Evolutionary conservation across 2,329 filamentous ascomycete genomes (phyloP).

Genomic region (Hirsutella rhossiliensis): DNA sequence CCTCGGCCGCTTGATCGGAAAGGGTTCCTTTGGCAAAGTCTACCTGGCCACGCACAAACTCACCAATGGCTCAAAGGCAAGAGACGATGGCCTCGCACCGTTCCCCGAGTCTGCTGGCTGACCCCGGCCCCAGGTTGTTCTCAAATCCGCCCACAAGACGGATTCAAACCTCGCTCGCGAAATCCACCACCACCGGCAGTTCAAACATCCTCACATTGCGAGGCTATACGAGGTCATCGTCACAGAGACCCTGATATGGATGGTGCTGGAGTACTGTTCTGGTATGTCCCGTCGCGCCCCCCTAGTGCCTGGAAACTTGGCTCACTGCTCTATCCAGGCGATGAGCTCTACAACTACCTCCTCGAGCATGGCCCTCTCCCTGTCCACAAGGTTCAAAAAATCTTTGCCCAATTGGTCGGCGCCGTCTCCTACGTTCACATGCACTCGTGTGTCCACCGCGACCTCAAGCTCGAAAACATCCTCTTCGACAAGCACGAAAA

Average conservation of each 20-base stretch:
- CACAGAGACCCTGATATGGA: conserved; percentile 88
- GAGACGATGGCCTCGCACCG: not conserved
- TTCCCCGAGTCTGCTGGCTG: not conserved
- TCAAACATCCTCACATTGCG: conserved; percentile 94
- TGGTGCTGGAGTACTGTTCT: conserved; percentile 92
- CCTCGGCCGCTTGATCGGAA: conserved; percentile 83
- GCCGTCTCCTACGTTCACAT: conserved; percentile 92
- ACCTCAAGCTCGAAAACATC: conserved; percentile 85
- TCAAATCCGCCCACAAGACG: conserved; percentile 94
- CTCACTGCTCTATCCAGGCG: conserved; percentile 44
- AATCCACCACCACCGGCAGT: conserved; percentile 97
- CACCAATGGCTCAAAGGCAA: conserved; percentile 92
- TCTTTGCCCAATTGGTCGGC: conserved; percentile 90
- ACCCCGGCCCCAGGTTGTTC: conserved; percentile 58
- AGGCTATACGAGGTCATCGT: conserved; percentile 96
- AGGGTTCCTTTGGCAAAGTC: conserved; percentile 96
- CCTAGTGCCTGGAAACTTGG: not conserved
- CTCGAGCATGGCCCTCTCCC: conserved; percentile 76
- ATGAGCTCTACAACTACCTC: conserved; percentile 95
- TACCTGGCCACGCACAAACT: conserved; percentile 94
- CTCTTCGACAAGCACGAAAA: conserved; percentile 93
- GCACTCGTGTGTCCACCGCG: conserved; percentile 90
- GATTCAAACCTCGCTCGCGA: conserved; percentile 93
- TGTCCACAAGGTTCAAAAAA: conserved; percentile 80
- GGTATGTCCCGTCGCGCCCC: conserved; percentile 39